A percentile compares a stretch with the other conserved stretches of the same genome.
These are phyloP conservation scores for Coemansia sp. DNA, from an alignment of 192 early-diverging fungal genomes.

Conservation along the genomic window DNA sequence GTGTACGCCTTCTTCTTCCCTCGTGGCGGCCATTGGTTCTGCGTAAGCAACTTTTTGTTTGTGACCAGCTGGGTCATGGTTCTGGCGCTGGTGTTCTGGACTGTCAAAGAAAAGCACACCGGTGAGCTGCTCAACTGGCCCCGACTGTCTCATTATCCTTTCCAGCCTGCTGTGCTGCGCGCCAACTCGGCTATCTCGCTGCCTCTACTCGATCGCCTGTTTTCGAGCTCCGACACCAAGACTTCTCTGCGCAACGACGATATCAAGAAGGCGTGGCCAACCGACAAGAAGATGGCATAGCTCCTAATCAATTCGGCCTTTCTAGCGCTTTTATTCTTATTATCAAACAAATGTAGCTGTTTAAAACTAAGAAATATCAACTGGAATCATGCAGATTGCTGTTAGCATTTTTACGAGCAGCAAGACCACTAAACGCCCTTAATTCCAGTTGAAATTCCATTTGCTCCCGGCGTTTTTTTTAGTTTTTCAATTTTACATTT, in stretches of 20 bases:
- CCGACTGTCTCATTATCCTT: slow-evolving; percentile 36
- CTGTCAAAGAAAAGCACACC: slow-evolving; percentile 39
- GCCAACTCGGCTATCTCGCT: slow-evolving; percentile 37
- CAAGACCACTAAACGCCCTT: no score
- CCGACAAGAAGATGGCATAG: slow-evolving; percentile 37
- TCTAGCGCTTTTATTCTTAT: no score
- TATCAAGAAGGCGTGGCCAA: slow-evolving; percentile 27
- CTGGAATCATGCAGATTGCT: no score
- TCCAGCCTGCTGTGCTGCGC: slow-evolving; percentile 39
- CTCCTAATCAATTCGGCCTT: no score
- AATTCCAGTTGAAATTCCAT: no score
- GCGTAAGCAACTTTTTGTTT: slow-evolving; percentile 36
- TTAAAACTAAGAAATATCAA: no score
- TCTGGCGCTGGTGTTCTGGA: slow-evolving; percentile 35
- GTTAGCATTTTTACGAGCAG: no score
- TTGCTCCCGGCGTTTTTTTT: no score
- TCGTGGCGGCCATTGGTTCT: slow-evolving; percentile 47
- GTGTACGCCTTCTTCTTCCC: slow-evolving; percentile 54
- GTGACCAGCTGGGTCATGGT: slow-evolving; percentile 36
- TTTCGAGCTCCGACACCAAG: slow-evolving; percentile 31
- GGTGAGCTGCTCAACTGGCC: slow-evolving; percentile 58
- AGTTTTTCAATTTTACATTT: no score
- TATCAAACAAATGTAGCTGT: no score
- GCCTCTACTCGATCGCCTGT: slow-evolving; percentile 40
- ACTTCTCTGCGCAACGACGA: slow-evolving; percentile 27